phyloP scores from a whole-genome alignment of 75 land plant genomes.

The Pinus taeda region DNA sequence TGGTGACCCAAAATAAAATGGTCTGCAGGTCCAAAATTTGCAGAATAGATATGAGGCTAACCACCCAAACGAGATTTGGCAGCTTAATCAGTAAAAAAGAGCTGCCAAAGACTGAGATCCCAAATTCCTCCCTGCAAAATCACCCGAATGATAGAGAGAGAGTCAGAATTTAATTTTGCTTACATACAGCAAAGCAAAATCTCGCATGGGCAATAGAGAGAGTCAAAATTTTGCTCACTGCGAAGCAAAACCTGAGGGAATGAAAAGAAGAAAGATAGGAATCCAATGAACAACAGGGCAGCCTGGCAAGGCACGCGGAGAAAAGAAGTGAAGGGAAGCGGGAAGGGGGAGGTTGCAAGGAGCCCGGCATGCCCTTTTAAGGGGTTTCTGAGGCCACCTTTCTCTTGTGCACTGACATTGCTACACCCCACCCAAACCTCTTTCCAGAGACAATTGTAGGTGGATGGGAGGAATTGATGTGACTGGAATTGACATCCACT shows the following conservation, averaged over 20 bases:
- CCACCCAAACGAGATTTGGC: no score
- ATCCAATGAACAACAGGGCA: not conserved
- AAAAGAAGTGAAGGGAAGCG: not conserved
- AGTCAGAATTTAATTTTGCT: not conserved
- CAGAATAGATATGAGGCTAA: not conserved
- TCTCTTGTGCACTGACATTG: not conserved
- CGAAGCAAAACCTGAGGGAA: not conserved
- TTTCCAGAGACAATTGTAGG: no score
- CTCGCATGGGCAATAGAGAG: not conserved
- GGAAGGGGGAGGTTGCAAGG: conserved; percentile 9
- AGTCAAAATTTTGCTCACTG: not conserved
- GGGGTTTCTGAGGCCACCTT: not conserved
- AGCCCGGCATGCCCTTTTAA: not conserved
- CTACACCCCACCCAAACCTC: not conserved
- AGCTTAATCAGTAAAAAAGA: no score
- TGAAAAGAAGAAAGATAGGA: not conserved
- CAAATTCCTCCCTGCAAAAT: not conserved
- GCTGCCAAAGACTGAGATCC: no score
- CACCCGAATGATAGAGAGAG: not conserved
- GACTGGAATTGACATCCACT: conserved; percentile 8
- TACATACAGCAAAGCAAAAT: not conserved
- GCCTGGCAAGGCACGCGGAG: no score
- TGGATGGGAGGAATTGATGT: not conserved
- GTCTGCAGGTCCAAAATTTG: not conserved
- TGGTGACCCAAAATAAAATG: not conserved